Base-by-base conservation (phyloP, 345 rosid genomes). In the Noccaea caerulescens region DNA sequence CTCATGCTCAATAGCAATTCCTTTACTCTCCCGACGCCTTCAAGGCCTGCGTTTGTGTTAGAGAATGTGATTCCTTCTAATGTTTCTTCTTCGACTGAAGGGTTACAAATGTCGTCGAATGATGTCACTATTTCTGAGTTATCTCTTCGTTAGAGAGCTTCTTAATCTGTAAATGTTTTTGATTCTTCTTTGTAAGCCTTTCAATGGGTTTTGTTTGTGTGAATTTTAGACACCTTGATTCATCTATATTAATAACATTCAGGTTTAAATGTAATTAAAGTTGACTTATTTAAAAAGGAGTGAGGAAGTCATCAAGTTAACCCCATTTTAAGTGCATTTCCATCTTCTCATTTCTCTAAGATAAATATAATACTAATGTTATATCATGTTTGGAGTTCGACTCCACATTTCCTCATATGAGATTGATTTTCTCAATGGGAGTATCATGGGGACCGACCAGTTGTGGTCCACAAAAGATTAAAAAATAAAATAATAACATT, bases 1-100 rank as follows among this genome's bases (percentile, higher is more conserved):
- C 76, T 82, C 0, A 84, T 87, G 93, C 82, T 85, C 6, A 72
- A 16, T 9, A 82, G 83, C 64, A 23, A 54, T 55, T 87, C 85
- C 0, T 49, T 75, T 14, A 74, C 81, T 0, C 80, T 87, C 6
- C 77, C 82, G 0, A 8, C 65, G 5, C 90, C 90, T 2, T 69
- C 77, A 0, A 25, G 44, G 37, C 89, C 91, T 0, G 84, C 84
- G 1, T 83, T 82, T 55, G 63, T 50, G 50, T 8, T 54, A 68
- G 75, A 78, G 23, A 63, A 3, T 42, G 63, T 72, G 2, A 12
- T 41, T 2, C 63, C 33, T 63, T 58, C 55, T 5, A 65, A 38
- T 66, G 54, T 55, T 32, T 68, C 73, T 11, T 33, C 65, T 60
- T 68, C 73, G 5, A 60, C 65, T 1, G 65, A 68, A 68, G 58